Conservation (phyloP, 306 rosid species). For the Quercus variabilis region DNA sequence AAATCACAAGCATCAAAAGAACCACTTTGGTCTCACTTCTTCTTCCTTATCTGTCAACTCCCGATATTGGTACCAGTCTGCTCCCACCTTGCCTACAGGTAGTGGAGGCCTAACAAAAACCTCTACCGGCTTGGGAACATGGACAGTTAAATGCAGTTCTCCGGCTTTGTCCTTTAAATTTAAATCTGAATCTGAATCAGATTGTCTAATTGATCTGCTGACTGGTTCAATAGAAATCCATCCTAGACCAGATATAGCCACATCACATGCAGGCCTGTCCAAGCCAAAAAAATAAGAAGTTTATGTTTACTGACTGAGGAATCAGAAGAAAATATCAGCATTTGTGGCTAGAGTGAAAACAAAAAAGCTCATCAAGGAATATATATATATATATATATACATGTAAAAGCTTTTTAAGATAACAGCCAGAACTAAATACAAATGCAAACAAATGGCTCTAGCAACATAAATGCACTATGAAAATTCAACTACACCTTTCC, state of each 20-base stretch:
- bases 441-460: neutral
- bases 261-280: constrained; percentile 87
- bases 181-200: no score
- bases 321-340: neutral
- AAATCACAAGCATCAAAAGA: no score
- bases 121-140: no score
- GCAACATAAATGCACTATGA: neutral
- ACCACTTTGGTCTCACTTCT: no score
- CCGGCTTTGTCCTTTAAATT: no score
- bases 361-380: neutral
- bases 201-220: constrained; percentile 23
- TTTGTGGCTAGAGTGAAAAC: neutral
- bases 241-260: constrained; percentile 94
- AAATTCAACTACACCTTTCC: constrained; percentile 43
- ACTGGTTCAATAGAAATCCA: constrained; percentile 75
- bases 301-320: neutral
- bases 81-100: no score
- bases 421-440: neutral
- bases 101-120: no score
- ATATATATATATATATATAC: no score
- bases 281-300: constrained; percentile 4
- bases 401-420: neutral
- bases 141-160: no score
- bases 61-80: no score
- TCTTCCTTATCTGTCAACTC: no score